These are phyloP conservation scores for Xerocomus brunneocitrinus DNA, from an alignment of 768 basidiomycete species.

Conservation along the genomic window DNA sequence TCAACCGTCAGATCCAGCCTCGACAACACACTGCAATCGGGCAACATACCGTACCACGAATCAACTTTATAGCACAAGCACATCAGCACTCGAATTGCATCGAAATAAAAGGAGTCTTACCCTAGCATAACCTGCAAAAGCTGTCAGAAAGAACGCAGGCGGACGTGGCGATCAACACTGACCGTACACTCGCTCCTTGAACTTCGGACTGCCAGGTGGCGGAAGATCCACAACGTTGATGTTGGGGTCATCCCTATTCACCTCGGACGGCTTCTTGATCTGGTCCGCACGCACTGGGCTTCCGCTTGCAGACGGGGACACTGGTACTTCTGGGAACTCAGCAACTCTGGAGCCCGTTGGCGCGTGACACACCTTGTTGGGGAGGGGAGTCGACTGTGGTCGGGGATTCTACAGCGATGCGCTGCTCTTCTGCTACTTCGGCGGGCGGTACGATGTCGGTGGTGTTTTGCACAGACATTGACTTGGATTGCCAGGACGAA, in stretches of 20 bases:
- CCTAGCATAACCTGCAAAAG: conserved; percentile 26
- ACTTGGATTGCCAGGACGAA: conserved; percentile 6
- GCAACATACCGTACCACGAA: conserved; percentile 29
- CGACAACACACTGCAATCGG: background rate
- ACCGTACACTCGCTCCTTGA: conserved; percentile 61
- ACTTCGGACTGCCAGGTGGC: conserved; percentile 35
- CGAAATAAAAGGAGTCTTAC: conserved; percentile 11
- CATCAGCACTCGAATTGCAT: conserved; percentile 2
- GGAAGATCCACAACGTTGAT: conserved; percentile 23
- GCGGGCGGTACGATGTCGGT: background rate
- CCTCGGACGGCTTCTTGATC: conserved; percentile 25
- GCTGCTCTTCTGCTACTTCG: conserved; percentile 4
- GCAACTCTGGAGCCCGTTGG: background rate
- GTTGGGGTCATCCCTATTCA: conserved; percentile 22
- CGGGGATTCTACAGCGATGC: conserved; percentile 20
- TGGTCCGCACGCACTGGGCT: conserved; percentile 28
- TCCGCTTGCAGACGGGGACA: conserved; percentile 34
- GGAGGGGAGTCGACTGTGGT: conserved; percentile 26
- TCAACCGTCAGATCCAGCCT: background rate
- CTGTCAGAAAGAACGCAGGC: background rate
- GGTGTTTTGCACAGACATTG: background rate
- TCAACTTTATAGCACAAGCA: conserved; percentile 12
- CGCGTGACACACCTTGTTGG: conserved; percentile 36
- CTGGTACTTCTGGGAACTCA: conserved; percentile 28
- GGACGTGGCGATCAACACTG: conserved; percentile 7